Conservation (phyloP, 164 flowering plant genomes). For the Vitis cinerea region DNA sequence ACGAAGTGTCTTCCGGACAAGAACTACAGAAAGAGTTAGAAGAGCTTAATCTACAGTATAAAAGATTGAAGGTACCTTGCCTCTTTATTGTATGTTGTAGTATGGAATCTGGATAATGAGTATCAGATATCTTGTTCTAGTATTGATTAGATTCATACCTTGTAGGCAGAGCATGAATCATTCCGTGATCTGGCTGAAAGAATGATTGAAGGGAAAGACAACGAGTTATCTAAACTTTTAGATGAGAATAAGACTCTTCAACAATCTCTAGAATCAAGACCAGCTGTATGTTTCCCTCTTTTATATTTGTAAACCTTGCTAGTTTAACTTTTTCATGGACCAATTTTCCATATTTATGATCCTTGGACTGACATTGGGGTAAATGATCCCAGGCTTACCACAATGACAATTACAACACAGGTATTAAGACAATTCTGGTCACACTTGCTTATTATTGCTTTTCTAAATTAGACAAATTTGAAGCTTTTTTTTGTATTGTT, state of each 20-base stretch:
- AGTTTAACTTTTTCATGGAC: not conserved
- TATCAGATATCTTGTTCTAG: not conserved
- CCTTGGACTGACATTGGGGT: constrained; percentile 14
- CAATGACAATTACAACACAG: constrained; percentile 38
- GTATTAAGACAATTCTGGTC: constrained; percentile 29
- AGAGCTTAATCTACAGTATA: constrained; percentile 51
- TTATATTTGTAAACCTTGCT: not conserved
- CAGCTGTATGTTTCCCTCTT: constrained; percentile 36
- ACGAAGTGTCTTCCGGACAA: constrained; percentile 41
- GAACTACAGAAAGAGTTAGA: constrained; percentile 63
- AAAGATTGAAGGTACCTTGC: constrained; percentile 64
- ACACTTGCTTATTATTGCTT: not conserved
- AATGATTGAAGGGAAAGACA: constrained; percentile 91
- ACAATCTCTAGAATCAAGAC: constrained; percentile 50
- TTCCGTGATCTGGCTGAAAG: constrained; percentile 94
- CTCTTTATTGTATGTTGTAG: not conserved
- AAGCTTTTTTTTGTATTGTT: not conserved
- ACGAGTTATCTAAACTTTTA: constrained; percentile 73
- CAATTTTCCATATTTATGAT: not conserved
- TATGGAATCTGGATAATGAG: too few relatives aligned
- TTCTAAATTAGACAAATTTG: not conserved
- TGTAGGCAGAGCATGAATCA: constrained; percentile 88
- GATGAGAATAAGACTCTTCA: constrained; percentile 71
- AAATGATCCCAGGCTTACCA: constrained; percentile 46
- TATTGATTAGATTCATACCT: constrained; percentile 11